Conservation (phyloP, 208 protist genomes). For the Naegleria gruberi region DNA sequence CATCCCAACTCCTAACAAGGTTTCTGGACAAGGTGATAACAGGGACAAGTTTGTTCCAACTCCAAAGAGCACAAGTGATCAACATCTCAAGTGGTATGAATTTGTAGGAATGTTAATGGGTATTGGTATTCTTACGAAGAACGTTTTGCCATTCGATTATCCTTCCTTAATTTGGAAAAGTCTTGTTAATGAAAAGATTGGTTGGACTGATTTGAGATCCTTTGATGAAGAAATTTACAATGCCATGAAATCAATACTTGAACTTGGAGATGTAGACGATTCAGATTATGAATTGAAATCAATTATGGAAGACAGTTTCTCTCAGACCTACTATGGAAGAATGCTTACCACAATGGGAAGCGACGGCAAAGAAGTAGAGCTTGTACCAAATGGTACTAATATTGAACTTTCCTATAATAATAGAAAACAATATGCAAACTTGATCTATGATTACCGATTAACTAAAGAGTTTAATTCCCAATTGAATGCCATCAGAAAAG, state of each 20-base stretch:
- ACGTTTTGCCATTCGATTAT: constrained; percentile 75
- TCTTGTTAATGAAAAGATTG: constrained; percentile 46
- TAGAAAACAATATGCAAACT: constrained; percentile 61
- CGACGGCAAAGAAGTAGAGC: constrained; percentile 51
- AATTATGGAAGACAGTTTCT: constrained; percentile 44
- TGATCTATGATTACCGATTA: constrained; percentile 56
- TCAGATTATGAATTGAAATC: constrained; percentile 48
- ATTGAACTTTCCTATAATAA: constrained; percentile 62
- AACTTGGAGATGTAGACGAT: constrained; percentile 3
- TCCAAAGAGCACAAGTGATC: constrained; percentile 22
- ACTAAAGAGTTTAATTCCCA: constrained; percentile 56
- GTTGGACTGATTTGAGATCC: constrained; percentile 9
- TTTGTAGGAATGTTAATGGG: constrained; percentile 89
- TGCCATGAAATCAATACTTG: not conserved
- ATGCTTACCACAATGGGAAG: constrained; percentile 58
- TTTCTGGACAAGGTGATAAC: constrained; percentile 65
- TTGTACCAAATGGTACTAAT: constrained; percentile 53
- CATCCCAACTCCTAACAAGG: constrained; percentile 73
- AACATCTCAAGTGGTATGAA: constrained; percentile 60
- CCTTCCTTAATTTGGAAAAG: constrained; percentile 79
- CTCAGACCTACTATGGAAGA: not conserved
- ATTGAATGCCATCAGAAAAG: constrained; percentile 64
- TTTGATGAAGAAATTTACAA: constrained; percentile 22
- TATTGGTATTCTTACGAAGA: constrained; percentile 70
- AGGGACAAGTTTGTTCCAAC: constrained; percentile 74